Conservation (phyloP, 2,329 filamentous ascomycete genomes). For the Monosporascus sp. region DNA sequence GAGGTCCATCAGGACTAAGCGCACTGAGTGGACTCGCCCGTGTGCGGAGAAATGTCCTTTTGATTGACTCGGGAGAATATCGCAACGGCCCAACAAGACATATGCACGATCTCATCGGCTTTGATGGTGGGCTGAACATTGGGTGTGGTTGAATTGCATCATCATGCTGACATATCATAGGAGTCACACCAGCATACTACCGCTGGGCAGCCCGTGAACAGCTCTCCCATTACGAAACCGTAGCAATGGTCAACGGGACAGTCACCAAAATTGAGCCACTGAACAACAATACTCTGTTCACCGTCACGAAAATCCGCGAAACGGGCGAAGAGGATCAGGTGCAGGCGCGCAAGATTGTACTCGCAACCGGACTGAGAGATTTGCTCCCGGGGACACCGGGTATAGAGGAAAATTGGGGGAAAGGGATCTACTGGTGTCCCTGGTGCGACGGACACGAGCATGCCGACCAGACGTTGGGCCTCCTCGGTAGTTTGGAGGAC, state of each 20-base stretch:
- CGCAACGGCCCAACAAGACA: conserved; percentile 52
- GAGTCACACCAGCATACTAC: conserved; percentile 49
- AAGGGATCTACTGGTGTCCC: conserved; percentile 58
- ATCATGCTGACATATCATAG: conserved; percentile 25
- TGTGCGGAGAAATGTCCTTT: conserved; percentile 47
- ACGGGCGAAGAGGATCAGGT: conserved; percentile 24
- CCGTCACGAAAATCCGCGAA: conserved; percentile 31
- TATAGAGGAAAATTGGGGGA: conserved; percentile 49
- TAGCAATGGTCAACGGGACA: conserved; percentile 46
- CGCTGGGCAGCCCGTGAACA: conserved; percentile 49
- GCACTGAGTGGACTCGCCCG: conserved; percentile 54
- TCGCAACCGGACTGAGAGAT: conserved; percentile 53
- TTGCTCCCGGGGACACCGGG: conserved; percentile 51
- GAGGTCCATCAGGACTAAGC: conserved; percentile 51
- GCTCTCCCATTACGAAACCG: conserved; percentile 45
- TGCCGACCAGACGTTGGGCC: conserved; percentile 51
- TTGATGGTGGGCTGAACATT: conserved; percentile 42
- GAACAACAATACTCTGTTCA: conserved; percentile 40
- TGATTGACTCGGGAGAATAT: conserved; percentile 56
- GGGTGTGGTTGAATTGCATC: background rate
- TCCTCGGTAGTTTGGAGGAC: conserved; percentile 42
- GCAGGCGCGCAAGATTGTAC: conserved; percentile 48
- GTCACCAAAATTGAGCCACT: conserved; percentile 38
- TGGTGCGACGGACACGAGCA: conserved; percentile 63
- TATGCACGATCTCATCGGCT: conserved; percentile 58